Conservation (phyloP, 1,284 basidiomycete genomes). For the Boletus smithii region DNA sequence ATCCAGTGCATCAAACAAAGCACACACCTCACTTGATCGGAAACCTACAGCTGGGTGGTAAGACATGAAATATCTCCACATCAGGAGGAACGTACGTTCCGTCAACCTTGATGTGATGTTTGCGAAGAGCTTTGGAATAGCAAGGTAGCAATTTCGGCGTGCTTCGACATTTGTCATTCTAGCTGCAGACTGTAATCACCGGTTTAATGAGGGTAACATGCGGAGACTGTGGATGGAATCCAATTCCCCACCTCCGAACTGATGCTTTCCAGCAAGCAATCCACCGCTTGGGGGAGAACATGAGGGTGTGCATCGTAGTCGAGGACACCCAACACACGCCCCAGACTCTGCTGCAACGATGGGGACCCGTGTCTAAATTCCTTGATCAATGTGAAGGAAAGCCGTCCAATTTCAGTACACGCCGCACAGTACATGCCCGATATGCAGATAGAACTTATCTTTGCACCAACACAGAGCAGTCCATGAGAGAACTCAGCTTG, state of each 20-base stretch:
- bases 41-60: conserved; percentile 41
- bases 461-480: conserved; percentile 58
- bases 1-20: conserved; percentile 53
- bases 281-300: conserved; percentile 50
- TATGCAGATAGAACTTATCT: conserved; percentile 54
- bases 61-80: conserved; percentile 16
- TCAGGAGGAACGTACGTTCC: conserved; percentile 41
- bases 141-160: conserved; percentile 66
- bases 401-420: conserved; percentile 21
- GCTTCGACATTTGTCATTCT: conserved; percentile 58
- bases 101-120: conserved; percentile 45
- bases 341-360: conserved; percentile 72
- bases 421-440: conserved; percentile 8
- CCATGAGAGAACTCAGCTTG: conserved; percentile 61
- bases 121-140: conserved; percentile 57
- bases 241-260: conserved; percentile 47
- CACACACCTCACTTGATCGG: conserved; percentile 40
- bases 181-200: conserved; percentile 40
- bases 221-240: conserved; percentile 19
- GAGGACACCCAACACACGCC: conserved; percentile 70
- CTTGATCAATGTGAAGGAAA: conserved; percentile 53
- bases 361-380: conserved; percentile 59
- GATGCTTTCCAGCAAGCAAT: conserved; percentile 60
- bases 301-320: conserved; percentile 59
- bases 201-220: conserved; percentile 22